Evolutionary conservation across 2,329 filamentous ascomycete genomes (phyloP).

Genomic region (Sarocladiaceae sp.): DNA sequence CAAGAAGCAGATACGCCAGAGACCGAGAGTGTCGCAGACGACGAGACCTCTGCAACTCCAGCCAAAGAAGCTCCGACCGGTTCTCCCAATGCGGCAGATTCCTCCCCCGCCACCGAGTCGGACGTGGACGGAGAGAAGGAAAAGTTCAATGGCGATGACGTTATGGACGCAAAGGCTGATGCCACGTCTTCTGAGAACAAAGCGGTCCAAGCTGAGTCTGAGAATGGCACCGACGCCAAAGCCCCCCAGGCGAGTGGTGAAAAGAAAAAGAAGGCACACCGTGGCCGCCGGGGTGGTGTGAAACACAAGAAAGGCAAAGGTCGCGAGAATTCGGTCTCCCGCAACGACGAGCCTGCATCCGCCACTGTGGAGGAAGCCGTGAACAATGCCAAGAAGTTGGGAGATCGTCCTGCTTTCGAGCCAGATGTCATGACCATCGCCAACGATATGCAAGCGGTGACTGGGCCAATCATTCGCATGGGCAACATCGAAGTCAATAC

Average conservation of each 20-base stretch:
- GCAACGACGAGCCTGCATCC: slow-evolving; percentile 34
- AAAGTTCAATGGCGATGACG: no score
- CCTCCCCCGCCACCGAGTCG: no score
- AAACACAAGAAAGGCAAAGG: slow-evolving; percentile 57
- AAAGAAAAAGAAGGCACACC: slow-evolving; percentile 57
- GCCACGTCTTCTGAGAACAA: no score
- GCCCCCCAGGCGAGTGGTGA: background rate
- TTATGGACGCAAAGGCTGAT: no score
- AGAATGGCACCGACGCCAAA: background rate
- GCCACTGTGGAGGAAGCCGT: slow-evolving; percentile 56
- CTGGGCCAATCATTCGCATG: slow-evolving; percentile 53
- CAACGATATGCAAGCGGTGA: slow-evolving; percentile 53
- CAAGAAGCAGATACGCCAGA: no score
- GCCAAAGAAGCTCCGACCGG: no score
- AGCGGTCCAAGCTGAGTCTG: no score
- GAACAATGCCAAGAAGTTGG: slow-evolving; percentile 52
- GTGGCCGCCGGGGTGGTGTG: slow-evolving; percentile 65
- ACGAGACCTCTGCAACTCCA: no score
- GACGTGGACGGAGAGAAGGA: no score
- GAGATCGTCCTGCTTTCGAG: slow-evolving; percentile 22
- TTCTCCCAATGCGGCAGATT: no score
- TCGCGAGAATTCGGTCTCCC: slow-evolving; percentile 45
- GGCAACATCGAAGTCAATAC: slow-evolving; percentile 59
- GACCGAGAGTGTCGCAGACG: no score
- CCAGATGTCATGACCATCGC: slow-evolving; percentile 55